These are phyloP conservation scores for Aphanomyces stellatus DNA, from an alignment of 352 stramenopile species.

Conservation along the genomic window DNA sequence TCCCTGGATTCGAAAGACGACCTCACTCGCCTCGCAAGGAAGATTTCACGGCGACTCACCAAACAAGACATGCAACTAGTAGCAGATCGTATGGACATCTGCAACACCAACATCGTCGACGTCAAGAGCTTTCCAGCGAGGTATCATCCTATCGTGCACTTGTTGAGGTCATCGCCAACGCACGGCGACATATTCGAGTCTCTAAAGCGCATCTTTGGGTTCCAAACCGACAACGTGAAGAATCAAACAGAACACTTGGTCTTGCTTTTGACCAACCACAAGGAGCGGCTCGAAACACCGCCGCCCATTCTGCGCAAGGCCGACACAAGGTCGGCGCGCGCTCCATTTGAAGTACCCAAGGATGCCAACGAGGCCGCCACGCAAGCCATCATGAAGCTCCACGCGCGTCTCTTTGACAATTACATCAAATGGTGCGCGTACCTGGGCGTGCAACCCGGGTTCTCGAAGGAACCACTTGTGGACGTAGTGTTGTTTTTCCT, in stretches of 20 bases:
- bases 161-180: constrained; percentile 40
- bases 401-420: constrained; percentile 68
- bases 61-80: too few relatives aligned
- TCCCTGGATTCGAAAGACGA: too few relatives aligned
- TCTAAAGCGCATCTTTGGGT: constrained; percentile 92
- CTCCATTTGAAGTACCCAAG: neutral
- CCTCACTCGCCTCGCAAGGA: too few relatives aligned
- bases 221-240: constrained; percentile 84
- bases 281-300: constrained; percentile 37
- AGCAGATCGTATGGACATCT: too few relatives aligned
- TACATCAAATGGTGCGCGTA: constrained; percentile 87
- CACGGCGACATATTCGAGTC: constrained; percentile 84
- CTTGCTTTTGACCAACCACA: constrained; percentile 75
- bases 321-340: too few relatives aligned
- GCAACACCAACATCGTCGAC: constrained; percentile 50
- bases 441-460: constrained; percentile 63
- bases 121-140: constrained; percentile 41
- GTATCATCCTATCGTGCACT: constrained; percentile 35
- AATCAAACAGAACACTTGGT: constrained; percentile 77
- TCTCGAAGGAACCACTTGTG: constrained; percentile 67
- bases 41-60: too few relatives aligned
- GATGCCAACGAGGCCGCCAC: constrained; percentile 20
- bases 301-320: too few relatives aligned
- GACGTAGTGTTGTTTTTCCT: constrained; percentile 79
- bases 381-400: constrained; percentile 30